A percentile compares a stretch with the other conserved stretches of the same genome.
phyloP scores from a whole-genome alignment of 2,329 filamentous ascomycete genomes.

The Leptosphaerulina australis region DNA sequence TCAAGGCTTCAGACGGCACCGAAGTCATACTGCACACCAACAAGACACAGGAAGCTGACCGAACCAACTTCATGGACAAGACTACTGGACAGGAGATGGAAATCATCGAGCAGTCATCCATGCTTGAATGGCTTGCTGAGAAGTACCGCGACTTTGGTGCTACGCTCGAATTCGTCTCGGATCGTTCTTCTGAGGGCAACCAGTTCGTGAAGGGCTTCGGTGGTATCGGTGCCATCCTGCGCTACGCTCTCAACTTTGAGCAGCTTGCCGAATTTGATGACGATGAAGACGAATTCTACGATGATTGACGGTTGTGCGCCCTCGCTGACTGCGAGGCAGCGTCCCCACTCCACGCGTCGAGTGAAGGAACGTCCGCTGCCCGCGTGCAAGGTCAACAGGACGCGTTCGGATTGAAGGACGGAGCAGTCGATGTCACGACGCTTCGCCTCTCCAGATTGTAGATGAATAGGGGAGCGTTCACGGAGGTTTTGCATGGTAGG shows the following conservation, averaged over 20 bases:
- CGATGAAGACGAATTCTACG: constrained; percentile 84
- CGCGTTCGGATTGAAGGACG: constrained; percentile 39
- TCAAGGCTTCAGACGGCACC: constrained; percentile 77
- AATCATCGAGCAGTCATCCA: constrained; percentile 81
- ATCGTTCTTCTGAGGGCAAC: constrained; percentile 96
- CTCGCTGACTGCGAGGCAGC: constrained; percentile 87
- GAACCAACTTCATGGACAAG: constrained; percentile 91
- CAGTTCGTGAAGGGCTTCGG: constrained; percentile 99
- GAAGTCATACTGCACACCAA: constrained; percentile 85
- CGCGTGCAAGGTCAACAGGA: constrained; percentile 45
- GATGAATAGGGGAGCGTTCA: constrained; percentile 41
- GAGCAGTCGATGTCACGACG: constrained; percentile 40
- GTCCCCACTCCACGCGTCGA: constrained; percentile 64
- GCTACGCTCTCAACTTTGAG: constrained; percentile 99
- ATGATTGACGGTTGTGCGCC: constrained; percentile 89
- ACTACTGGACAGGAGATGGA: constrained; percentile 98
- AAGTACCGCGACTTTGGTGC: constrained; percentile 98
- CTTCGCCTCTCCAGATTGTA: constrained; percentile 51
- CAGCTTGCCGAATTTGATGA: constrained; percentile 89
- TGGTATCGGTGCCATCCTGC: constrained; percentile 94
- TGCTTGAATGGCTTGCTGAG: constrained; percentile 99
- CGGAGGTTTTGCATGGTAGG: constrained; percentile 46
- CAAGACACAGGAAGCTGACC: constrained; percentile 80
- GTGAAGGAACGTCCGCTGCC: constrained; percentile 61
- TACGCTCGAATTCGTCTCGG: constrained; percentile 93